Conservation (phyloP, 2,329 filamentous ascomycete genomes). For the Alternaria atra region DNA sequence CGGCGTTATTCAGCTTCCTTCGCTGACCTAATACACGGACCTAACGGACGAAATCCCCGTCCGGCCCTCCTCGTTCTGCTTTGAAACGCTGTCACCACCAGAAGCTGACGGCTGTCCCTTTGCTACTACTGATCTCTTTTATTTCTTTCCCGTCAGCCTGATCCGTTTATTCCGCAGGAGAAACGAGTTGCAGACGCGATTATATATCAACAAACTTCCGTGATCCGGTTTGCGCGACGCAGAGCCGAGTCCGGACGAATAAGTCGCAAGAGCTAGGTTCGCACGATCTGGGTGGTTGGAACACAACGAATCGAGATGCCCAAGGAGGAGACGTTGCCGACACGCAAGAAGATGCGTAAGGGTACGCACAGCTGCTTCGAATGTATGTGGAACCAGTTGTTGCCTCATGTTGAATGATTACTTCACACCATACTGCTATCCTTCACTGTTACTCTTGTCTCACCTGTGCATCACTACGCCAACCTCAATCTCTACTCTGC, state of each 20-base stretch:
- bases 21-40: slow-evolving; percentile 24
- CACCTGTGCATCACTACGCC: slow-evolving; percentile 9
- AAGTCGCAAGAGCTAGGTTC: slow-evolving; percentile 18
- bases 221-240: slow-evolving; percentile 7
- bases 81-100: slow-evolving; percentile 10
- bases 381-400: slow-evolving; percentile 46
- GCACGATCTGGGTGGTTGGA: slow-evolving; percentile 11
- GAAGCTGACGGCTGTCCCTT: slow-evolving; percentile 15
- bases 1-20: slow-evolving; percentile 20
- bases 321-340: slow-evolving; percentile 46
- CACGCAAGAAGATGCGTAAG: slow-evolving; percentile 56
- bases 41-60: slow-evolving; percentile 23
- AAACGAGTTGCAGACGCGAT: slow-evolving; percentile 2
- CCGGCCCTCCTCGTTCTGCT: slow-evolving; percentile 16
- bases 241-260: slow-evolving; percentile 32
- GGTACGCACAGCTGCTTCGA: slow-evolving; percentile 57
- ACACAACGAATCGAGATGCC: slow-evolving; percentile 41
- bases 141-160: not conserved
- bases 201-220: slow-evolving; percentile 16
- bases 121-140: slow-evolving; percentile 4
- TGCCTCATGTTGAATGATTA: slow-evolving; percentile 9
- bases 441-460: slow-evolving; percentile 8
- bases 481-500: slow-evolving; percentile 5
- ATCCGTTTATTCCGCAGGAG: not conserved
- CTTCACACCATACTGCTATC: slow-evolving; percentile 7